These are phyloP conservation scores for Balamuthia mandrillaris DNA, from an alignment of 208 protist genomes.

Conservation along the genomic window DNA sequence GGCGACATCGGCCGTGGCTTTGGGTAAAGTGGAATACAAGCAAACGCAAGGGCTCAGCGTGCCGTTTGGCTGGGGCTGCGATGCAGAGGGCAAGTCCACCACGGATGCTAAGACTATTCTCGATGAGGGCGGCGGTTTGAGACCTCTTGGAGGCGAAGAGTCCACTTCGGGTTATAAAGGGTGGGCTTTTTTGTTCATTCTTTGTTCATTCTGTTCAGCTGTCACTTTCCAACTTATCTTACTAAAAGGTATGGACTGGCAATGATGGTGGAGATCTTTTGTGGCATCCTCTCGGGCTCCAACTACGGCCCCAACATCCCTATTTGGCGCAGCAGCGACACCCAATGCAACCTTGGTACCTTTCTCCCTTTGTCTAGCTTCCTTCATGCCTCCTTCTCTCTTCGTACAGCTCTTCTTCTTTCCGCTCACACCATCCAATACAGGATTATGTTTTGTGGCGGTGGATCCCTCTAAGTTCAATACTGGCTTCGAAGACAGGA, in stretches of 20 bases:
- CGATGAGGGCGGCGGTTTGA: background rate
- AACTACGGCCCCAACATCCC: conserved; percentile 13
- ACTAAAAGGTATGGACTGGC: background rate
- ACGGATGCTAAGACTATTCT: background rate
- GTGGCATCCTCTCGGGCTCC: background rate
- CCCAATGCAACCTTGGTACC: too few relatives aligned
- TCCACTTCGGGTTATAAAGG: conserved; percentile 58
- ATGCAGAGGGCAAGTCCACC: too few relatives aligned
- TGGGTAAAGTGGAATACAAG: conserved; percentile 57
- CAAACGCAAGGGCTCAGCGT: background rate
- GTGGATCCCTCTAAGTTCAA: background rate
- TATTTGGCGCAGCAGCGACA: background rate
- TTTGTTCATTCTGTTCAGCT: background rate
- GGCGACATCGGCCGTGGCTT: conserved; percentile 51
- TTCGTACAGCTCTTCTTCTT: too few relatives aligned
- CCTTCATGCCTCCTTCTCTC: too few relatives aligned
- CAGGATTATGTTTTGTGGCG: conserved; percentile 12
- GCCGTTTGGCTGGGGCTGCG: conserved; percentile 45
- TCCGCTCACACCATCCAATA: background rate
- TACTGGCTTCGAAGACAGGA: background rate
- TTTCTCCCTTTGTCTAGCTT: too few relatives aligned
- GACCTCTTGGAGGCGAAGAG: conserved; percentile 42
- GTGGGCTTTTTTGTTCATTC: too few relatives aligned
- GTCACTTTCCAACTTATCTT: too few relatives aligned
- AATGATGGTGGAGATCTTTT: conserved; percentile 23